Evolutionary conservation across 805 yeast genomes (phyloP), one percentile per base, ranked within the genome.

Genomic region (Suhomyces xylopsoci): DNA sequence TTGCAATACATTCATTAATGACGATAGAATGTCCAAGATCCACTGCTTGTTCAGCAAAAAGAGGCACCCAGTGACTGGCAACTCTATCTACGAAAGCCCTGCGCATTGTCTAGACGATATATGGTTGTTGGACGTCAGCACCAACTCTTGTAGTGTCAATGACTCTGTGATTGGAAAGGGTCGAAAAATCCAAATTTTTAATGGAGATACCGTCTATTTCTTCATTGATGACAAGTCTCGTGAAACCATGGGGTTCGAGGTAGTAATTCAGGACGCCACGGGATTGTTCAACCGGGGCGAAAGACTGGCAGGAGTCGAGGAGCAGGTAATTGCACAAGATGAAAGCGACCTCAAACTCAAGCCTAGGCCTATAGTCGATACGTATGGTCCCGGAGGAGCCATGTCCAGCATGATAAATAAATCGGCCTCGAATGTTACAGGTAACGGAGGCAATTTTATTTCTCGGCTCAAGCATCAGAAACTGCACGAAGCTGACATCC

Each of bases 71-170:
- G 79, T 82, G 3, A 58, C 61, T 7, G 72, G 75, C 28, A 75
- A 83, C 30, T 65, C 71, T 6, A 77, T 85, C 3, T 81, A 73
- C 62, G 90, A 85, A 58, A 81, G 87, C 8, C 90, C 92, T 0
- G 91, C 90, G 0, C 86, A 82, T 68, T 85, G 86, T 53, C 69
- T 84, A 7, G 88, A 85, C 52, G 91, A 85, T 62, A 75, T 88
- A 14, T 90, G 96, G 96, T 71, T 92, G 28, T 69, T 88, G 46
- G 97, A 91, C 59, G 81, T 76, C 55, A 87, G 94, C 51, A 82
- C 96, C 0, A 92, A 91, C 66, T 86, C 89, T 2, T 88, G 97
- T 63, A 81, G 75, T 59, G 79, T 92, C 7, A 88, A 90, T 61
- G 80, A 80, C 7, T 66, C 70, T 7, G 76, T 76, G 47, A 64